Evolutionary conservation across 352 stramenopile species (phyloP), one percentile per base, ranked within the genome.

Genomic region (Blastocystis sp.): DNA sequence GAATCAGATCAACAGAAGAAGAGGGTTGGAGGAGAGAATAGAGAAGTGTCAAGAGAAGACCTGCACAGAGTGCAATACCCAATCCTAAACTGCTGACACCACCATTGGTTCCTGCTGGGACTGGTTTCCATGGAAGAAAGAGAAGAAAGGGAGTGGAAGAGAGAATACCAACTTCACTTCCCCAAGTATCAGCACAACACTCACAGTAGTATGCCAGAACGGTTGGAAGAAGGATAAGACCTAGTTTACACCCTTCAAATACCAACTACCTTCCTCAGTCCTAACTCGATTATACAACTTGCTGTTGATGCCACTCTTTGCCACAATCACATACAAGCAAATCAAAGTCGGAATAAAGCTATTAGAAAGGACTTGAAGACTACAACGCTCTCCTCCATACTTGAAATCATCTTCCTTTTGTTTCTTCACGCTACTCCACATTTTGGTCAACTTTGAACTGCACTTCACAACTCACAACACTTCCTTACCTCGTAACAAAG

Each of bases 131-230:
- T 33, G 70, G 70, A 4, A 81, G 13, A 33, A 81, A 44, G 44
- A 60, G 42, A 22, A 81, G 42, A 44, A 66, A 81, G n/a, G 70
- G 70, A 59, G 33, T 81, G 7, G 70, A 60, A 15, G 70, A 81
- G 35, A 81, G 22, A 42, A 81, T 81, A 17, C 70, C 70, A 53
- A 81, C 51, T 37, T 81, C 70, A 40, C 70, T 81, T 81, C 70
- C 70, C 70, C 70, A 81, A 4, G 70, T 81, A 24, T 81, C 70
- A 15, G 70, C 70, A 40, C 70, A 48, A 51, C 70, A 81, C 24
- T 81, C 70, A 64, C 70, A 81, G 51, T 81, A 81, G n/a, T 81
- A 81, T 6, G 70, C 40, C 7, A 62, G 17, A 51, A 81, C 70
- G 17, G 24, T 81, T 24, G 70, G 70, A 81, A 81, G 70, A 30